Evolutionary conservation across 495 filamentous ascomycete species (phyloP).

Genomic region (Beverwykella pulmonaria): DNA sequence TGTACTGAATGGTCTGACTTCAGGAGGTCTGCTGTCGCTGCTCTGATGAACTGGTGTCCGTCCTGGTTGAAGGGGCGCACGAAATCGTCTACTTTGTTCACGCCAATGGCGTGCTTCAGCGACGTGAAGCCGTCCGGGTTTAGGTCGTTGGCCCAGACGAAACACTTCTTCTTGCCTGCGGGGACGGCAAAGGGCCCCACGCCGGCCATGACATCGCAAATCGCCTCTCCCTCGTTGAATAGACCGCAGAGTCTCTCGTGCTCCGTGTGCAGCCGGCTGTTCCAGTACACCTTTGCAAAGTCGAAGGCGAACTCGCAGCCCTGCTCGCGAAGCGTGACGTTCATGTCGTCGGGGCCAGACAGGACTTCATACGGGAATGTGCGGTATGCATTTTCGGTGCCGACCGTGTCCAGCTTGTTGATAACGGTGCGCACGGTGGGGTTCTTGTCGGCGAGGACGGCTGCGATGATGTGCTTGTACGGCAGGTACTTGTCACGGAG

Average conservation of each 20-base stretch:
- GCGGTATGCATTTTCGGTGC: slow-evolving; percentile 78
- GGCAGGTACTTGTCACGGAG: slow-evolving; percentile 76
- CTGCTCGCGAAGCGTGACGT: slow-evolving; percentile 71
- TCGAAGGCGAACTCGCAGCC: slow-evolving; percentile 69
- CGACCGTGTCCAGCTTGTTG: slow-evolving; percentile 91
- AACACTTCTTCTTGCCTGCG: slow-evolving; percentile 84
- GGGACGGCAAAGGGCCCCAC: slow-evolving; percentile 95
- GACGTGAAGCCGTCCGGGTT: slow-evolving; percentile 83
- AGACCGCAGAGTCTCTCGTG: slow-evolving; percentile 76
- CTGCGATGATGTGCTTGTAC: slow-evolving; percentile 80
- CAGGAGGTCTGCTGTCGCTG: slow-evolving; percentile 65
- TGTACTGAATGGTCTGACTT: slow-evolving; percentile 37
- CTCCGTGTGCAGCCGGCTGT: slow-evolving; percentile 83
- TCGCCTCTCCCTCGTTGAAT: slow-evolving; percentile 82
- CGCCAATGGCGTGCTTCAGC: slow-evolving; percentile 66
- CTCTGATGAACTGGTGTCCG: slow-evolving; percentile 75
- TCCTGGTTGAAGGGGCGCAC: slow-evolving; percentile 80
- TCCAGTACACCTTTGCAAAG: slow-evolving; percentile 95
- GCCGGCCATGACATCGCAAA: slow-evolving; percentile 97
- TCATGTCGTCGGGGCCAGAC: slow-evolving; percentile 73
- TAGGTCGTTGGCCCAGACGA: slow-evolving; percentile 96
- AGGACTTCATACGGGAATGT: slow-evolving; percentile 95
- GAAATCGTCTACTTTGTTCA: slow-evolving; percentile 81
- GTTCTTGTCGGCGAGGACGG: slow-evolving; percentile 88
- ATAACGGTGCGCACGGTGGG: slow-evolving; percentile 80